Percentiles rank a stretch among this genome's conserved stretches.
Evolutionary conservation across 2,329 filamentous ascomycete species (phyloP).

Genomic region (Fusarium cyanostomum): DNA sequence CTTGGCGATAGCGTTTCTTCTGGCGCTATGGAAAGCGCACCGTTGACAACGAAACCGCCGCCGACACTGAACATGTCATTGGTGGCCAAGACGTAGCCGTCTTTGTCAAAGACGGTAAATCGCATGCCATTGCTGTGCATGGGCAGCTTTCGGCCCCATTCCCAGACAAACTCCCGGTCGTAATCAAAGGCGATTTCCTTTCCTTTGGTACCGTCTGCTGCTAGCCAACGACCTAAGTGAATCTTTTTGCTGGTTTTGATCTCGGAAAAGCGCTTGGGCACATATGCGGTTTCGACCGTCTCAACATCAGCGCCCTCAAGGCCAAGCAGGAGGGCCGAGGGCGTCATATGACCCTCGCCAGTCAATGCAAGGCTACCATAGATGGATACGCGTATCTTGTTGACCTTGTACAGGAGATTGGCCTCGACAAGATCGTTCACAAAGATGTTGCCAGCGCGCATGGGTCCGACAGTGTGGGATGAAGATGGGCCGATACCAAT

Average conservation of each 20-base stretch:
- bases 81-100: conserved; percentile 57
- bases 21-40: conserved; percentile 55
- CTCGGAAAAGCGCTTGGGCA: conserved; percentile 56
- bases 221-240: conserved; percentile 54
- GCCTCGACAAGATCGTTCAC: conserved; percentile 58
- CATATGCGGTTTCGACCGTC: conserved; percentile 59
- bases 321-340: conserved; percentile 59
- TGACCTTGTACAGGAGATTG: conserved; percentile 54
- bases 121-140: conserved; percentile 64
- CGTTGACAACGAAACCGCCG: conserved; percentile 63
- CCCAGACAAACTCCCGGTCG: conserved; percentile 59
- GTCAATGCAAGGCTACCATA: conserved; percentile 62
- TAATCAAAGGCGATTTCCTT: conserved; percentile 61
- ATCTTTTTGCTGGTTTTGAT: conserved; percentile 59
- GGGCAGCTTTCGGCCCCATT: conserved; percentile 62
- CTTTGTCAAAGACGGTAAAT: conserved; percentile 58
- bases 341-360: conserved; percentile 63
- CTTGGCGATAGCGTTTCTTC: conserved; percentile 29
- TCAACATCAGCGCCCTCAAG: conserved; percentile 61
- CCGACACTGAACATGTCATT: conserved; percentile 63
- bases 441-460: conserved; percentile 63
- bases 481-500: conserved; percentile 63
- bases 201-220: conserved; percentile 47
- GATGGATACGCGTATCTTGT: conserved; percentile 58
- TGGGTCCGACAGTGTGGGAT: conserved; percentile 61